phyloP scores from a whole-genome alignment of 495 filamentous ascomycete genomes.

The Penicillium paxilli region DNA sequence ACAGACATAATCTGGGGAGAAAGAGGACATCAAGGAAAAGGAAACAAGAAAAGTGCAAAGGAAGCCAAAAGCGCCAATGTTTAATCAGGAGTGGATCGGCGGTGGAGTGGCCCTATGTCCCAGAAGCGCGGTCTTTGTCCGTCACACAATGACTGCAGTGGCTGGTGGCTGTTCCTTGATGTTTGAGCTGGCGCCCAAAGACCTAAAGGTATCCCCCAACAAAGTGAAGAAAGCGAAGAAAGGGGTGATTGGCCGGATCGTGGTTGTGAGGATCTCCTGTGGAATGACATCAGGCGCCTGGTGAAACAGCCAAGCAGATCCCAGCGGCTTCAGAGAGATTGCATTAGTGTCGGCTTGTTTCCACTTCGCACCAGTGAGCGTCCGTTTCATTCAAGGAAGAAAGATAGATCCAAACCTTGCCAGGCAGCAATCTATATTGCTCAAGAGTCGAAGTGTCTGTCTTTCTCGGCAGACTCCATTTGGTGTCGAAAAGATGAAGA shows the following conservation, averaged over 20 bases:
- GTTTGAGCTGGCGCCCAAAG: constrained; percentile 18
- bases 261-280: constrained; percentile 27
- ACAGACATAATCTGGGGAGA: background rate
- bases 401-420: background rate
- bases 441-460: too few relatives aligned
- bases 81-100: background rate
- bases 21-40: background rate
- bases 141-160: constrained; percentile 27
- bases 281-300: constrained; percentile 47
- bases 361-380: background rate
- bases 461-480: too few relatives aligned
- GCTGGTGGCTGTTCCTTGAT: constrained; percentile 5
- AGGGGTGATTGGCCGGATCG: constrained; percentile 28
- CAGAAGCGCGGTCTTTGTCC: constrained; percentile 1
- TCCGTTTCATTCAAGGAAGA: background rate
- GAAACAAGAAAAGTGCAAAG: constrained; percentile 10
- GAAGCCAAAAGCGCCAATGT: constrained; percentile 18
- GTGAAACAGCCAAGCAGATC: constrained; percentile 34
- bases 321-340: constrained; percentile 17
- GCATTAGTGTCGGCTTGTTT: background rate
- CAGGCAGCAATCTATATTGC: too few relatives aligned
- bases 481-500: too few relatives aligned
- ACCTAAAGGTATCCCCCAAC: background rate
- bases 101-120: constrained; percentile 10
- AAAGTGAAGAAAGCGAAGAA: constrained; percentile 2